Conservation (phyloP, 805 yeast genomes). For the Metschnikowia sp. region DNA sequence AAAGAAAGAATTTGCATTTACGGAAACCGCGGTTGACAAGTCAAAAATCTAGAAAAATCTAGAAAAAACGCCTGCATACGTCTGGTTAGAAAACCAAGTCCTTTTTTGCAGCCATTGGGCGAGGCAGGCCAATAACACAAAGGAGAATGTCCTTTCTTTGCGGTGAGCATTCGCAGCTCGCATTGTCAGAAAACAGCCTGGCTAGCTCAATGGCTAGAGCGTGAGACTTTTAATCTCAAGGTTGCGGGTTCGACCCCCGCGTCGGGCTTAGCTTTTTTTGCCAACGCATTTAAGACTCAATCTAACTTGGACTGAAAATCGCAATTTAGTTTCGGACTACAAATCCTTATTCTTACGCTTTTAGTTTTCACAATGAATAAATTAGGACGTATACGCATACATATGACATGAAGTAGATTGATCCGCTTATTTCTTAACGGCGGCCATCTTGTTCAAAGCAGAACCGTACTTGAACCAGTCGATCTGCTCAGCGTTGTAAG, state of each 20-base stretch:
- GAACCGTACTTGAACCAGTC: conserved; percentile 99
- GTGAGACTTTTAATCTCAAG: conserved; percentile 25
- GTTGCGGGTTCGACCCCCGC: conserved; percentile 28
- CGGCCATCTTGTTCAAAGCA: conserved; percentile 94
- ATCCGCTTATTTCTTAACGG: conserved; percentile 15
- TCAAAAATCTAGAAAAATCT: too few species aligned
- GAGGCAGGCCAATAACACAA: too few species aligned
- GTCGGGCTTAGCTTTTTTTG: conserved; percentile 18
- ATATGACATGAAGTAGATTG: conserved; percentile 4
- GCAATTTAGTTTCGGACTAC: too few species aligned
- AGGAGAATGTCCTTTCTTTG: too few species aligned
- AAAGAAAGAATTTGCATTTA: too few species aligned
- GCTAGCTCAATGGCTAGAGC: conserved; percentile 27
- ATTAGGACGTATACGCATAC: conserved; percentile 8
- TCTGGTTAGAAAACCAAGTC: too few species aligned
- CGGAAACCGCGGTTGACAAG: too few species aligned
- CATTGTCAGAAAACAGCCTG: conserved; percentile 11
- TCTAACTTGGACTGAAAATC: too few species aligned
- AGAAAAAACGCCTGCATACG: too few species aligned
- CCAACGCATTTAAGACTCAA: too few species aligned
- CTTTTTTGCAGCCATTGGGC: too few species aligned
- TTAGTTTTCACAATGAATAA: conserved; percentile 7
- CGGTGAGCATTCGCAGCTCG: too few species aligned
- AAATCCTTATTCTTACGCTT: background rate
- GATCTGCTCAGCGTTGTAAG: conserved; percentile 94